phyloP scores from a whole-genome alignment of 1,284 basidiomycete species.

The Trichosporon coremiiforme region DNA sequence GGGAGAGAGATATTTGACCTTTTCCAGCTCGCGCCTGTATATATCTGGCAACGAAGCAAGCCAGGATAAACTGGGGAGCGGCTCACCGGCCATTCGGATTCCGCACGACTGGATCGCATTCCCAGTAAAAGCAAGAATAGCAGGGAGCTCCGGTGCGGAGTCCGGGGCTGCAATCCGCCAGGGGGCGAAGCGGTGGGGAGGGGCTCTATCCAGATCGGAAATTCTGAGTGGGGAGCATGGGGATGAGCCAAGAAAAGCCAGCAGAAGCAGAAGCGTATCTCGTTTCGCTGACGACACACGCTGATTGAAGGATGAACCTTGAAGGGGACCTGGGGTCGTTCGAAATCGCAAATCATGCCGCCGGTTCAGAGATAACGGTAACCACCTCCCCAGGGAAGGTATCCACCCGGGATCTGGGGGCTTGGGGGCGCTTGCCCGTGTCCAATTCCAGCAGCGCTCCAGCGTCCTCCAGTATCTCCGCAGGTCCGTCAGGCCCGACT shows the following conservation, averaged over 20 bases:
- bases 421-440: too few species aligned
- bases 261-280: not conserved
- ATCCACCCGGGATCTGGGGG: not conserved
- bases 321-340: not conserved
- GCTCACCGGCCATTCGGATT: not conserved
- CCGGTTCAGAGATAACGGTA: not conserved
- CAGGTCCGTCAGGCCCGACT: not conserved
- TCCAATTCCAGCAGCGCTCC: too few species aligned
- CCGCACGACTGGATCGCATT: not conserved
- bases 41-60: not conserved
- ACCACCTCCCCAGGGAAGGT: not conserved
- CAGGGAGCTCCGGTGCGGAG: not conserved
- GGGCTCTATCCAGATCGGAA: not conserved
- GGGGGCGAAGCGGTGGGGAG: not conserved
- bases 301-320: not conserved
- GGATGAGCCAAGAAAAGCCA: not conserved
- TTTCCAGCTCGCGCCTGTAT: constrained; percentile 1
- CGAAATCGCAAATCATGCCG: constrained; percentile 6
- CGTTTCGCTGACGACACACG: not conserved
- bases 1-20: not conserved
- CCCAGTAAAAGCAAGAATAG: not conserved
- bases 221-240: not conserved
- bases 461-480: not conserved
- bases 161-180: not conserved
- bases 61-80: not conserved